Evolutionary conservation across 1,284 basidiomycete genomes (phyloP), one percentile per base, ranked within the genome.

Genomic region (Trametes polyzona): DNA sequence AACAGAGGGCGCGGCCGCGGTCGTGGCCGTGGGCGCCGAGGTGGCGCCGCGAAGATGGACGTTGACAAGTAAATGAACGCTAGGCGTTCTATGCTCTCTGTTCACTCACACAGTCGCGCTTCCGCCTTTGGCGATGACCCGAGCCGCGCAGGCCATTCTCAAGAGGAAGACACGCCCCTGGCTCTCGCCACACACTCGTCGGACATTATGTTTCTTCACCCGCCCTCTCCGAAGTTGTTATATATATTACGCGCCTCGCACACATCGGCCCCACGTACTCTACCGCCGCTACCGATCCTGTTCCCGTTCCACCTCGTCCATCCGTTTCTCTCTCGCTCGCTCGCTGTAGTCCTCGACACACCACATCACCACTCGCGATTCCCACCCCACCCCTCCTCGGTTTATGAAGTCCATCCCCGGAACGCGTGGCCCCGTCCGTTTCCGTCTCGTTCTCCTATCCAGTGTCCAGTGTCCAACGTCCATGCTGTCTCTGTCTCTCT

Each of bases 41-140:
- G 73, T 41, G 64, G 68, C 24, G 73, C 74, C 7, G 76, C 66
- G 10, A 65, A 65, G 46, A 78, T 78, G 76, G 73, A 76, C 36
- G 48, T 76, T 55, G 76, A 77, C 62, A 58, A 52, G 50, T 63
- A 57, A 63, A 43, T 17, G 39, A n/a, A n/a, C n/a, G n/a, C n/a
- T n/a, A n/a, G n/a, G n/a, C n/a, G n/a, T n/a, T n/a, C n/a, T n/a
- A n/a, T n/a, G n/a, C n/a, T n/a, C n/a, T n/a, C n/a, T n/a, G n/a
- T n/a, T n/a, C n/a, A n/a, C n/a, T 44, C 23, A n/a, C 36, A 19
- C 9, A 24, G 39, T 23, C 11, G 21, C 33, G 11, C 33, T 12
- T 35, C 33, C 33, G n/a, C 33, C 33, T 12, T n/a, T 11, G 33
- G 5, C 12, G 14, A 35, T 12, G 33, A 4, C 11, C 16, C 16